These are phyloP conservation scores for Chenopodium formosanum DNA, from an alignment of 148 eudicot genomes.

Conservation along the genomic window DNA sequence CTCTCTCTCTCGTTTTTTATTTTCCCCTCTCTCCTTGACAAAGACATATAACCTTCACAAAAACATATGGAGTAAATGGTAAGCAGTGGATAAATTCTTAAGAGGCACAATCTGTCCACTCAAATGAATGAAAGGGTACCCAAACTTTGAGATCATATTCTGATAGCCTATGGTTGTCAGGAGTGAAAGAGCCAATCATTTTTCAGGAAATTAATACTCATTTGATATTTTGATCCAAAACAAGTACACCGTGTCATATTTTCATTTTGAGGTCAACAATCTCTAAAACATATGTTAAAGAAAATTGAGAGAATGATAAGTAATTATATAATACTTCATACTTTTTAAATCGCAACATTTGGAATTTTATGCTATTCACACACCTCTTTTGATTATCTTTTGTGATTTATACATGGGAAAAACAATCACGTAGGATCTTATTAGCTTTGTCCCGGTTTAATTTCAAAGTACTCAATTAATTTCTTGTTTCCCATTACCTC, in stretches of 20 bases:
- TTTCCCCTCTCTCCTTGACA: background rate
- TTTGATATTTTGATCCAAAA: background rate
- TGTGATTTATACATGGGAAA: no score
- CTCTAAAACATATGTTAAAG: no score
- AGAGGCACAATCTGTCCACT: slow-evolving; percentile 1
- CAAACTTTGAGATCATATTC: background rate
- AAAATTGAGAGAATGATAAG: no score
- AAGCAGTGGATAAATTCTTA: slow-evolving; percentile 11
- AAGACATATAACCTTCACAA: slow-evolving; percentile 30
- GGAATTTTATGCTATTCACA: no score
- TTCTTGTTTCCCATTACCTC: no score
- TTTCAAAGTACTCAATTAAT: no score
- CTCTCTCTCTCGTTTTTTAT: no score
- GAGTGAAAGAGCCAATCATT: background rate
- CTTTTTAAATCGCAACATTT: no score
- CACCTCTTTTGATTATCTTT: no score
- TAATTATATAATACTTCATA: no score
- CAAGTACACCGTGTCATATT: background rate
- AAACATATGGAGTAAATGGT: background rate
- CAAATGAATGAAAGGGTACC: slow-evolving; percentile 10
- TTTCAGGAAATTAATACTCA: background rate
- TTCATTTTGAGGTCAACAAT: background rate
- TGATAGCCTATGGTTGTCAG: background rate
- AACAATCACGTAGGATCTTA: no score
- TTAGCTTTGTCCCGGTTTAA: no score